phyloP scores from a whole-genome alignment of 345 rosid genomes.

The Erysimum cheiranthoides region DNA sequence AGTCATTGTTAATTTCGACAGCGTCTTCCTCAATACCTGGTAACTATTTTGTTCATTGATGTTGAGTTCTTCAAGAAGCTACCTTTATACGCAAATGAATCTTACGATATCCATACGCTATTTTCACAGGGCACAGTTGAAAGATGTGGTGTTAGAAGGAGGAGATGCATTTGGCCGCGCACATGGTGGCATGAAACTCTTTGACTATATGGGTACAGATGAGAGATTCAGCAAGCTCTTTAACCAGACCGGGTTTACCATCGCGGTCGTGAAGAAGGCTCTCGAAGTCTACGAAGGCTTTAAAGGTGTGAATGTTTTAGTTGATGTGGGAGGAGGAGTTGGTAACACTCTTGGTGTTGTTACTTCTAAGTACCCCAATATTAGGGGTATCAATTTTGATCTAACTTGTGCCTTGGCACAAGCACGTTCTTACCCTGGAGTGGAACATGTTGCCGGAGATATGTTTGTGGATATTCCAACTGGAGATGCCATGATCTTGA shows the following conservation, averaged over 20 bases:
- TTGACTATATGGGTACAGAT: constrained; percentile 56
- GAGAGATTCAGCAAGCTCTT: constrained; percentile 59
- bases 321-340: constrained; percentile 77
- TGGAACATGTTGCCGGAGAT: constrained; percentile 84
- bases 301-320: constrained; percentile 51
- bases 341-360: constrained; percentile 60
- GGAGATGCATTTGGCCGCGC: constrained; percentile 69
- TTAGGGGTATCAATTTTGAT: constrained; percentile 61
- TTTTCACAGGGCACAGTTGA: constrained; percentile 48
- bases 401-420: constrained; percentile 43
- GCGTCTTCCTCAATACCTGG: constrained; percentile 56
- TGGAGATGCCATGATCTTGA: constrained; percentile 86
- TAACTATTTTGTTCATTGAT: constrained; percentile 6
- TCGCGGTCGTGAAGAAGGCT: constrained; percentile 56
- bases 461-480: constrained; percentile 78
- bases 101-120: not conserved
- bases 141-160: constrained; percentile 61
- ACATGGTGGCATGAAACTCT: constrained; percentile 58
- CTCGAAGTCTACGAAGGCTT: constrained; percentile 66
- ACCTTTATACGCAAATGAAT: not conserved
- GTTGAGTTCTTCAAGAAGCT: not conserved
- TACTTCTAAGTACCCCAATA: constrained; percentile 55
- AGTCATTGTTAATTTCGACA: constrained; percentile 48
- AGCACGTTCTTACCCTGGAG: constrained; percentile 49
- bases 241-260: constrained; percentile 55